These are phyloP conservation scores for Dictyostelium intermedium DNA, from an alignment of 78 protist genomes.

Conservation along the genomic window DNA sequence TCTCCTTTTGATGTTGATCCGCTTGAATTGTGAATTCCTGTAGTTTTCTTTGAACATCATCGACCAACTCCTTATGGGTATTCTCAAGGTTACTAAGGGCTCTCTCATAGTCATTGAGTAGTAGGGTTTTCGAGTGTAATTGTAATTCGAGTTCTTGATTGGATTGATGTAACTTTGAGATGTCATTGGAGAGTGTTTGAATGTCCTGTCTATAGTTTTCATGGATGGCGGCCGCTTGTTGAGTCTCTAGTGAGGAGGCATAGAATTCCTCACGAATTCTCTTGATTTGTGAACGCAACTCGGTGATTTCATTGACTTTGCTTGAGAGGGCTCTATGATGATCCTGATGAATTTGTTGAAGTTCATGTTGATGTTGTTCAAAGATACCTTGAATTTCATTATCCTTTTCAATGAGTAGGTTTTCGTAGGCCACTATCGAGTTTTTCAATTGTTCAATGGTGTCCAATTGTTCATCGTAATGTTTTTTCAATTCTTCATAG, in stretches of 20 bases:
- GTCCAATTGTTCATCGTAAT: neutral
- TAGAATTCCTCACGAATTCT: constrained; percentile 1
- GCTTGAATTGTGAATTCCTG: neutral
- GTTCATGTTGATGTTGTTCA: neutral
- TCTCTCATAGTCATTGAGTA: neutral
- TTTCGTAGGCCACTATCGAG: neutral
- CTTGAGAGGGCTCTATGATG: neutral
- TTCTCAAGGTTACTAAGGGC: neutral
- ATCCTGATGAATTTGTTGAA: neutral
- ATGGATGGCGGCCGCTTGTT: neutral
- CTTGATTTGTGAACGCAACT: neutral
- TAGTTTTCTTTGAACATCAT: neutral
- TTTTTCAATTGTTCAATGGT: neutral
- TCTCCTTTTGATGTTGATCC: neutral
- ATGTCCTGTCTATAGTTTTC: neutral
- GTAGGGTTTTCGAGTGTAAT: neutral
- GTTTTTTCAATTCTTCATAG: neutral
- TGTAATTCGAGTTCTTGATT: neutral
- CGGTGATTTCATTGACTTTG: neutral
- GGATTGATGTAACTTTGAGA: neutral
- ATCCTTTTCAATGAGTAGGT: neutral
- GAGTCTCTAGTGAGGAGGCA: neutral
- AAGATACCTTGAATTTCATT: neutral
- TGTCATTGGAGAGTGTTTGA: neutral
- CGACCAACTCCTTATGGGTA: neutral